A percentile compares a stretch with the other conserved stretches of the same genome.
phyloP scores from a whole-genome alignment of 192 early-diverging fungal genomes.

The Lunasporangiospora selenospora region DNA sequence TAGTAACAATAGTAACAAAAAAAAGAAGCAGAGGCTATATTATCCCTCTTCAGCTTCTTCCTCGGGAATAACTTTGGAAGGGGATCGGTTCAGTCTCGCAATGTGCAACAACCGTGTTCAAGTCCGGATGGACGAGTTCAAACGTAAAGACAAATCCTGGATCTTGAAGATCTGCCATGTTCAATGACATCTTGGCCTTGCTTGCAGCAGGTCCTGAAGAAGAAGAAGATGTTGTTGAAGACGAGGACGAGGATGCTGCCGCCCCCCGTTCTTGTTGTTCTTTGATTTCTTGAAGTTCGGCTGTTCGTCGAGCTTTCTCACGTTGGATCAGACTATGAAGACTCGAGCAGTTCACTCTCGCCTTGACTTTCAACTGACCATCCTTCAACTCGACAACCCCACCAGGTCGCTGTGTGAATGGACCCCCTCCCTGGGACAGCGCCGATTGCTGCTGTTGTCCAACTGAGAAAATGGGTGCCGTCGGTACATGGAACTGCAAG shows the following conservation, averaged over 20 bases:
- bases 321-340: conserved; percentile 30
- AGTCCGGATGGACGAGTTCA: conserved; percentile 26
- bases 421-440: no score
- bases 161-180: conserved; percentile 16
- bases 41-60: background rate
- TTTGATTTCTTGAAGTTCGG: background rate
- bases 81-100: conserved; percentile 5
- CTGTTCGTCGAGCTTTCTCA: conserved; percentile 12
- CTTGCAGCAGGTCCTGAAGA: no score
- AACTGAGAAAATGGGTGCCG: background rate
- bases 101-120: conserved; percentile 14
- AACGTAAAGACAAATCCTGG: conserved; percentile 42
- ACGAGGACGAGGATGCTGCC: background rate
- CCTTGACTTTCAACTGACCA: conserved; percentile 9
- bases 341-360: conserved; percentile 36
- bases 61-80: conserved; percentile 29
- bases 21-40: no score
- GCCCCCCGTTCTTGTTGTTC: background rate
- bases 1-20: no score
- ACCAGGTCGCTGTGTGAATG: no score
- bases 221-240: no score
- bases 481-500: conserved; percentile 11
- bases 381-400: conserved; percentile 25
- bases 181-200: background rate
- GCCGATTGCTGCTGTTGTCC: background rate